Conservation (phyloP, 768 basidiomycete species). For the Tephrocybe sp. region DNA sequence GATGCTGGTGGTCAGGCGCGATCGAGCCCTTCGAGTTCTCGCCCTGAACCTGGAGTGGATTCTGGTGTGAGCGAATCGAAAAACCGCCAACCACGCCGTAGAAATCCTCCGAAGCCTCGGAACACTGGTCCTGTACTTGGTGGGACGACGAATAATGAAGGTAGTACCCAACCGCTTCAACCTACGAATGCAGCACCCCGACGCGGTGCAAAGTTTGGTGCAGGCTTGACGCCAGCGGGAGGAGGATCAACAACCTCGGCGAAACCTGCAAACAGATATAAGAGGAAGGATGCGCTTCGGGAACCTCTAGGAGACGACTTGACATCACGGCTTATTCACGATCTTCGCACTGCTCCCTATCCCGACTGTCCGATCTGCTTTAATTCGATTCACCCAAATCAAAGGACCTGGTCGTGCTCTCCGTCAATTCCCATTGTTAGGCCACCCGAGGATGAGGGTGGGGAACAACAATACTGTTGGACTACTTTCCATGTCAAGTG, state of each 20-base stretch:
- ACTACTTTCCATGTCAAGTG: conserved; percentile 90
- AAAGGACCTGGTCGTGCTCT: conserved; percentile 88
- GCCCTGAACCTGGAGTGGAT: background rate
- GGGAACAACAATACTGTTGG: conserved; percentile 73
- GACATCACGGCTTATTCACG: conserved; percentile 68
- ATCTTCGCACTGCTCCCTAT: conserved; percentile 68
- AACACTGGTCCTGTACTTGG: background rate
- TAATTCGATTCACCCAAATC: conserved; percentile 70
- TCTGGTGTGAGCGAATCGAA: background rate
- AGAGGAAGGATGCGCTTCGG: conserved; percentile 7
- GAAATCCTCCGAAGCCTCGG: conserved; percentile 5
- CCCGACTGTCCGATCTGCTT: conserved; percentile 87
- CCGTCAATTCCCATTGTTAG: conserved; percentile 50
- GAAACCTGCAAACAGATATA: conserved; percentile 6
- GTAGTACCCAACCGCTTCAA: background rate
- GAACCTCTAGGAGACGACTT: conserved; percentile 60
- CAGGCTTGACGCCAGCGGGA: conserved; percentile 29
- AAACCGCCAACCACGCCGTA: conserved; percentile 5
- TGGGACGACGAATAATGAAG: background rate
- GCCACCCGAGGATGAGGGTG: conserved; percentile 26
- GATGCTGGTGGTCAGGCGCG: conserved; percentile 5
- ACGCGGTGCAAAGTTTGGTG: conserved; percentile 36
- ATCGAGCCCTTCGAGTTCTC: conserved; percentile 7
- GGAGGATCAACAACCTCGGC: background rate
- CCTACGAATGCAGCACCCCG: conserved; percentile 4